These are phyloP conservation scores for Macrophomina tecta DNA, from an alignment of 2,329 filamentous ascomycete species.

Conservation along the genomic window DNA sequence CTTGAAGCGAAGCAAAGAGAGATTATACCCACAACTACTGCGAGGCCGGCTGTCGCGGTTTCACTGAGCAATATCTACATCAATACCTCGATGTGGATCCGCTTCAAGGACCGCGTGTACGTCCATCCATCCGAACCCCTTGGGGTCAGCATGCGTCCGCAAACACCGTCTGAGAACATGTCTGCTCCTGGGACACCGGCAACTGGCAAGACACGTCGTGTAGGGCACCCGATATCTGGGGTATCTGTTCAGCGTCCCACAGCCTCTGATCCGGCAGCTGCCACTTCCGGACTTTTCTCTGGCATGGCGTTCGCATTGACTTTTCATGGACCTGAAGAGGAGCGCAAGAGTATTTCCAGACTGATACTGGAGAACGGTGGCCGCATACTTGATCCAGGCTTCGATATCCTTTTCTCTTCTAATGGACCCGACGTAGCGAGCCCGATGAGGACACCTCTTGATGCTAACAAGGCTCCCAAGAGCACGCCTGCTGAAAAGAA, in stretches of 20 bases:
- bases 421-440: slow-evolving; percentile 34
- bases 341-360: slow-evolving; percentile 63
- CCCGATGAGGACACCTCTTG: slow-evolving; percentile 18
- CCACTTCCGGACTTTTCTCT: slow-evolving; percentile 64
- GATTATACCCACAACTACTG: slow-evolving; percentile 38
- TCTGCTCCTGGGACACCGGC: slow-evolving; percentile 44
- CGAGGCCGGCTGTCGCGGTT: slow-evolving; percentile 43
- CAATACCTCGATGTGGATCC: slow-evolving; percentile 50
- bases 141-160: slow-evolving; percentile 9
- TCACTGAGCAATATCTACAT: slow-evolving; percentile 52
- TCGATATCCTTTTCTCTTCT: slow-evolving; percentile 77
- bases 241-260: slow-evolving; percentile 36
- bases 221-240: background rate
- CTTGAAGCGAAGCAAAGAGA: slow-evolving; percentile 50
- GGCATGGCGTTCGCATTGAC: slow-evolving; percentile 90
- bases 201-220: slow-evolving; percentile 56
- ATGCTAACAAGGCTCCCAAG: background rate
- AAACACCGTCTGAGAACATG: slow-evolving; percentile 23
- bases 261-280: slow-evolving; percentile 38
- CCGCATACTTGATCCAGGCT: slow-evolving; percentile 72
- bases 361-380: slow-evolving; percentile 76
- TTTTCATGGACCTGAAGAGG: slow-evolving; percentile 61
- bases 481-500: slow-evolving; percentile 5
- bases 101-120: slow-evolving; percentile 48
- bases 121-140: slow-evolving; percentile 30